These are phyloP conservation scores for Diplodia mutila DNA, from an alignment of 2,329 filamentous ascomycete species.

Conservation along the genomic window DNA sequence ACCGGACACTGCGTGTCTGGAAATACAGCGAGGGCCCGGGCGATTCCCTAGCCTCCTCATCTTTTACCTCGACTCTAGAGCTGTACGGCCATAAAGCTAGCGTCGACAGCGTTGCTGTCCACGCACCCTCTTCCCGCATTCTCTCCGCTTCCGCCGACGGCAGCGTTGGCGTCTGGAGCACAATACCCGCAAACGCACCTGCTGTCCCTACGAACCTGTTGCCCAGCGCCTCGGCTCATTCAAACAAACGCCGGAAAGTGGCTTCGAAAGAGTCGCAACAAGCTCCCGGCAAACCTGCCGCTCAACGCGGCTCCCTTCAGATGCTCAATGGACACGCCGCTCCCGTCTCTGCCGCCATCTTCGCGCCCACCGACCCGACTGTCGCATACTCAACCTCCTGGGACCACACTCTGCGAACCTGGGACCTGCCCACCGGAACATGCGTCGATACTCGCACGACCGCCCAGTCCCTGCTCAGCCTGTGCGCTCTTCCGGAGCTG, in stretches of 20 bases:
- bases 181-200: slow-evolving; percentile 74
- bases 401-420: slow-evolving; percentile 88
- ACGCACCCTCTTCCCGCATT: slow-evolving; percentile 73
- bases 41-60: slow-evolving; percentile 30
- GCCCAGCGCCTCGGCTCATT: slow-evolving; percentile 64
- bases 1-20: slow-evolving; percentile 87
- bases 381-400: slow-evolving; percentile 90
- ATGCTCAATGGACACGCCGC: slow-evolving; percentile 73
- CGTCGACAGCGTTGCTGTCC: slow-evolving; percentile 75
- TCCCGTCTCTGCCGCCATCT: slow-evolving; percentile 77
- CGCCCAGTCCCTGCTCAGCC: slow-evolving; percentile 78
- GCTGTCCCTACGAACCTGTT: slow-evolving; percentile 71
- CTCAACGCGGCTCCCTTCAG: slow-evolving; percentile 78
- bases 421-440: slow-evolving; percentile 81
- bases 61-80: slow-evolving; percentile 74
- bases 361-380: slow-evolving; percentile 82
- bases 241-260: slow-evolving; percentile 77
- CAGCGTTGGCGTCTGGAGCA: slow-evolving; percentile 85
- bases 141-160: slow-evolving; percentile 86
- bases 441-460: slow-evolving; percentile 84
- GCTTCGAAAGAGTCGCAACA: slow-evolving; percentile 56
- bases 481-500: slow-evolving; percentile 71
- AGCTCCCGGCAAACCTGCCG: slow-evolving; percentile 63
- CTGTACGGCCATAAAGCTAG: slow-evolving; percentile 79
- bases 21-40: slow-evolving; percentile 72